Percentiles rank a stretch among this genome's conserved stretches.
Evolutionary conservation across 441 rosid genomes (phyloP).

Genomic region (Erodium moschatum): DNA sequence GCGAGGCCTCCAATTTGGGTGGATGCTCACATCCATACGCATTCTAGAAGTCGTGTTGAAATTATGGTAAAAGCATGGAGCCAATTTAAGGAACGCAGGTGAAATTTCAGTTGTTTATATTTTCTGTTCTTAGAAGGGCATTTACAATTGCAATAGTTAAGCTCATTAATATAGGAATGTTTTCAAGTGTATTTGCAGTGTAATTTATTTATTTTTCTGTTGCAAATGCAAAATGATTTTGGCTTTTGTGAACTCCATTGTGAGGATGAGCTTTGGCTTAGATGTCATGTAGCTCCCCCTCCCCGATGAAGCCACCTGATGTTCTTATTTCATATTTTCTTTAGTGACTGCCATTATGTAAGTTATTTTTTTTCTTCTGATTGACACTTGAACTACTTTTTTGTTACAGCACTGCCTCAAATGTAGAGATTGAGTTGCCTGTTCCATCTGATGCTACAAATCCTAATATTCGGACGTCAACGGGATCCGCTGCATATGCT

Average conservation of each 20-base stretch:
- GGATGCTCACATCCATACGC: slow-evolving; percentile 96
- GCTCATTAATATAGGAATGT: too few relatives aligned
- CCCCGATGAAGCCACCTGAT: too few relatives aligned
- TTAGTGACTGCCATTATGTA: neutral
- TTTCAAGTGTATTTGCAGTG: too few relatives aligned
- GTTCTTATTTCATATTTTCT: neutral
- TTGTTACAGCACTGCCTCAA: slow-evolving; percentile 77
- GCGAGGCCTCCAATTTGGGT: slow-evolving; percentile 97
- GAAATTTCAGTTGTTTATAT: slow-evolving; percentile 4
- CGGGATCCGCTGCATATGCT: slow-evolving; percentile 90
- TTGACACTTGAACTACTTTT: slow-evolving; percentile 2
- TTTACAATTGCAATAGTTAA: too few relatives aligned
- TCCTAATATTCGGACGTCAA: slow-evolving; percentile 79
- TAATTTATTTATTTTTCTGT: too few relatives aligned
- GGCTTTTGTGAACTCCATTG: too few relatives aligned
- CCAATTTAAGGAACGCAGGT: slow-evolving; percentile 99
- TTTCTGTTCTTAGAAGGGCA: neutral
- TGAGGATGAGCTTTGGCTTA: too few relatives aligned
- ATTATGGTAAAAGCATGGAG: slow-evolving; percentile 90
- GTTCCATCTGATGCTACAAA: slow-evolving; percentile 89
- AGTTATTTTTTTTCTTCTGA: neutral
- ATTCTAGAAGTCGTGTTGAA: slow-evolving; percentile 95
- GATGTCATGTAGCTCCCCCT: too few relatives aligned
- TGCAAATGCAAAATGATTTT: too few relatives aligned
- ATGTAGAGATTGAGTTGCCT: slow-evolving; percentile 50